Evolutionary conservation across 1,284 basidiomycete genomes (phyloP).

Genomic region (Irpex sp.): DNA sequence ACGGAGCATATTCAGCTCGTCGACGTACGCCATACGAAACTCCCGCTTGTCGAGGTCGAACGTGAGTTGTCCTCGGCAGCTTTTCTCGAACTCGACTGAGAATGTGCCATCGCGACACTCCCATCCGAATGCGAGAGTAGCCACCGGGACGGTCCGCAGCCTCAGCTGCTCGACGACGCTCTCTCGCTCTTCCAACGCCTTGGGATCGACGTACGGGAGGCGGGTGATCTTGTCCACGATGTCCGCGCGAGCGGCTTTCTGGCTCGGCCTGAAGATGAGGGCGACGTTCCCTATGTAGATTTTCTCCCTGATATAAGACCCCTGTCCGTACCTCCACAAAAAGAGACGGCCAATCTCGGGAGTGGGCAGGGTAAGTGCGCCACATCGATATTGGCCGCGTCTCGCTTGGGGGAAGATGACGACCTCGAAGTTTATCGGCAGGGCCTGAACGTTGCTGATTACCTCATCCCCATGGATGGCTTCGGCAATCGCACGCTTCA

Average conservation of each 20-base stretch:
- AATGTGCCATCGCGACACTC: slow-evolving; percentile 46
- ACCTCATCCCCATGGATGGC: slow-evolving; percentile 29
- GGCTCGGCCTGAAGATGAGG: slow-evolving; percentile 32
- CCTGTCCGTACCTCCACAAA: slow-evolving; percentile 36
- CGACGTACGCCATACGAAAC: slow-evolving; percentile 33
- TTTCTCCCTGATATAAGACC: neutral
- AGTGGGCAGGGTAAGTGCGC: slow-evolving; percentile 43
- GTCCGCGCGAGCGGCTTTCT: slow-evolving; percentile 23
- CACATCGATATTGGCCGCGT: slow-evolving; percentile 28
- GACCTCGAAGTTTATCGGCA: slow-evolving; percentile 46
- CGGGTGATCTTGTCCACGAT: slow-evolving; percentile 36
- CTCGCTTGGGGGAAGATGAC: slow-evolving; percentile 32
- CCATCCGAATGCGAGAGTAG: slow-evolving; percentile 46
- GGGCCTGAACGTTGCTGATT: slow-evolving; percentile 28
- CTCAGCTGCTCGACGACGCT: slow-evolving; percentile 26
- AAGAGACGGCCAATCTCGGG: slow-evolving; percentile 34
- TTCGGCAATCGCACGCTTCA: slow-evolving; percentile 4
- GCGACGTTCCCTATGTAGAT: slow-evolving; percentile 25
- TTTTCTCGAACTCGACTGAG: slow-evolving; percentile 50
- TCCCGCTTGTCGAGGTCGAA: slow-evolving; percentile 43
- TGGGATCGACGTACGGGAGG: slow-evolving; percentile 42
- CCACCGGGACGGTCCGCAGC: slow-evolving; percentile 24
- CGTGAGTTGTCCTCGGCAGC: slow-evolving; percentile 18
- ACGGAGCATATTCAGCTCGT: slow-evolving; percentile 13
- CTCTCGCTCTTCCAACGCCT: slow-evolving; percentile 23